Evolutionary conservation across 306 rosid species (phyloP).

Genomic region (Malus orientalis): DNA sequence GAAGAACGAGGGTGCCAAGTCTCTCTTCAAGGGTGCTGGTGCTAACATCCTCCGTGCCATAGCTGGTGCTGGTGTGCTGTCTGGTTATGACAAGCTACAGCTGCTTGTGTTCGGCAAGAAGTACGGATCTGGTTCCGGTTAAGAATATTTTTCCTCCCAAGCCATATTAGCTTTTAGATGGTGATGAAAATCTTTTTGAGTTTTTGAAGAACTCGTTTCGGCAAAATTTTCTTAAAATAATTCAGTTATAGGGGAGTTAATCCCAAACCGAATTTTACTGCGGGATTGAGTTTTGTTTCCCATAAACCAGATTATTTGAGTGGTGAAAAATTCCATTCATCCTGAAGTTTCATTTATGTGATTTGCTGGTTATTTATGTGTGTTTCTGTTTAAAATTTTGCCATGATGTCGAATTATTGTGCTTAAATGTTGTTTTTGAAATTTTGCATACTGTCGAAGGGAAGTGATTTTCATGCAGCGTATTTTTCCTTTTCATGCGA

Average conservation of each 20-base stretch:
- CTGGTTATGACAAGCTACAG: conserved; percentile 91
- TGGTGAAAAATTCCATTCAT: conserved; percentile 29
- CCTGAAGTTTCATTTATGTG: conserved; percentile 19
- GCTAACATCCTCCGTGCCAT: conserved; percentile 88
- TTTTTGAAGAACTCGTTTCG: conserved; percentile 44
- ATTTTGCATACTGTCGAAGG: neutral
- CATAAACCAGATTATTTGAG: conserved; percentile 34
- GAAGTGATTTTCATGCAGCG: too few species aligned
- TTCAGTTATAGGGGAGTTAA: conserved; percentile 49
- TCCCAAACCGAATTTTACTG: conserved; percentile 39
- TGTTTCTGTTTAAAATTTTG: neutral
- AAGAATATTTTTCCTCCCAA: neutral
- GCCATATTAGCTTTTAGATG: conserved; percentile 44
- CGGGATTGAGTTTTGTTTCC: conserved; percentile 26
- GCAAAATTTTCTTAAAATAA: conserved; percentile 69
- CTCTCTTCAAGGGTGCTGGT: conserved; percentile 92
- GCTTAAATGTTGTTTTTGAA: neutral
- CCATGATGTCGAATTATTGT: neutral
- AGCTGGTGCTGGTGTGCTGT: conserved; percentile 96
- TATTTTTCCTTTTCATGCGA: too few species aligned
- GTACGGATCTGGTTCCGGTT: conserved; percentile 75
- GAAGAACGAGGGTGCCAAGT: conserved; percentile 83
- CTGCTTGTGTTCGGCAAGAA: conserved; percentile 72
- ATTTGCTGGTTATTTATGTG: neutral
- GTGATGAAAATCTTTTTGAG: conserved; percentile 66